Evolutionary conservation across 2,329 filamentous ascomycete species (phyloP).

Genomic region (Knoxdaviesia proteae): DNA sequence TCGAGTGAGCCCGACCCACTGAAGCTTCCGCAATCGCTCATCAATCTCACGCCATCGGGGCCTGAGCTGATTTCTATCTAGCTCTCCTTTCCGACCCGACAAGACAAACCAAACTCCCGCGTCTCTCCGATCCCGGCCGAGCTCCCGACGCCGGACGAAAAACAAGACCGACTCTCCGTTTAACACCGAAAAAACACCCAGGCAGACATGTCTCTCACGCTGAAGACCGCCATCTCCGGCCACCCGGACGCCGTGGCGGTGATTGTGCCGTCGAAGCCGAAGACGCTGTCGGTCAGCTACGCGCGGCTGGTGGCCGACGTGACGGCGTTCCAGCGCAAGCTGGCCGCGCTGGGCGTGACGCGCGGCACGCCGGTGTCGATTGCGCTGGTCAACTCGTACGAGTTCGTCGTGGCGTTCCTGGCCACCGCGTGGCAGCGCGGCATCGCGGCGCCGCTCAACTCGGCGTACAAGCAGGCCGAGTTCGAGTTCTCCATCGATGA

Average conservation of each 20-base stretch:
- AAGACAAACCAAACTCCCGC: no score
- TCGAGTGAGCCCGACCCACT: no score
- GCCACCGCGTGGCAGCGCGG: constrained; percentile 70
- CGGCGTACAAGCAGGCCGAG: constrained; percentile 73
- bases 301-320: constrained; percentile 44
- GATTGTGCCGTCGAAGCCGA: constrained; percentile 48
- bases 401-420: constrained; percentile 73
- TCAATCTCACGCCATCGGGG: no score
- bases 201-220: constrained; percentile 18
- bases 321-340: constrained; percentile 51
- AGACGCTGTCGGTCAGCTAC: constrained; percentile 48
- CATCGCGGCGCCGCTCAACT: constrained; percentile 71
- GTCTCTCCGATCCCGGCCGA: no score
- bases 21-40: no score
- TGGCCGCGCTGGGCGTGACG: constrained; percentile 53
- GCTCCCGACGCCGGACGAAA: no score
- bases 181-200: neutral
- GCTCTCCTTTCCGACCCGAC: no score
- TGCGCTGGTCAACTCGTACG: constrained; percentile 65
- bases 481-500: constrained; percentile 89
- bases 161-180: no score
- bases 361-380: constrained; percentile 58
- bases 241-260: constrained; percentile 32
- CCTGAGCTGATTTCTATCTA: no score
- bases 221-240: constrained; percentile 28